These are phyloP conservation scores for Zarea fungicola DNA, from an alignment of 2,329 filamentous ascomycete genomes.

Conservation along the genomic window DNA sequence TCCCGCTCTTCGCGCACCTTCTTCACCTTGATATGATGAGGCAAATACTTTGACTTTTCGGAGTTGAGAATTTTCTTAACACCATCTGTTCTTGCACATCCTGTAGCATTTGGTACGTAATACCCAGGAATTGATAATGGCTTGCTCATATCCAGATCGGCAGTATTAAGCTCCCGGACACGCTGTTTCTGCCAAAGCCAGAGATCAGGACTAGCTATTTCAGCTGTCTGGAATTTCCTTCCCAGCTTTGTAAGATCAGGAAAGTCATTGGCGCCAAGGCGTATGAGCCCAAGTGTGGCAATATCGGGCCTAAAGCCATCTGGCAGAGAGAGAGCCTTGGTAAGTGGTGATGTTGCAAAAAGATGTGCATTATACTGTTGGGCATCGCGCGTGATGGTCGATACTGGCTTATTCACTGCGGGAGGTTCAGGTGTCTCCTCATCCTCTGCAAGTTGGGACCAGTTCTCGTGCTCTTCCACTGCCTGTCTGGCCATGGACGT, in stretches of 20 bases:
- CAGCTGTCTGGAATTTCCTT: constrained; percentile 40
- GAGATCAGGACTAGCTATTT: constrained; percentile 46
- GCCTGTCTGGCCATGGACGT: constrained; percentile 76
- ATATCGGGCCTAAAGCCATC: constrained; percentile 42
- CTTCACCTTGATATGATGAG: constrained; percentile 94
- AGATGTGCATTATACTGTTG: constrained; percentile 43
- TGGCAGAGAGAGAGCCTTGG: constrained; percentile 40
- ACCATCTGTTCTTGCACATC: constrained; percentile 85
- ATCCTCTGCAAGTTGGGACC: constrained; percentile 52
- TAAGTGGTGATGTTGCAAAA: constrained; percentile 44
- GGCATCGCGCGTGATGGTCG: constrained; percentile 17
- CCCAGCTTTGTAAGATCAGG: constrained; percentile 46
- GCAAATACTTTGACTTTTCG: constrained; percentile 96
- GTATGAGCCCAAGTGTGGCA: constrained; percentile 38
- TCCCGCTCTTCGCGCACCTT: constrained; percentile 89
- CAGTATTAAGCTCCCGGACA: constrained; percentile 49
- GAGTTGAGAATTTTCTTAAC: constrained; percentile 94
- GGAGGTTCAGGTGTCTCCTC: constrained; percentile 7
- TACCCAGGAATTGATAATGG: constrained; percentile 53
- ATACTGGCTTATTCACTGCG: too few species aligned
- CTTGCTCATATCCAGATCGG: constrained; percentile 21
- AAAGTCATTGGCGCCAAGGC: constrained; percentile 39
- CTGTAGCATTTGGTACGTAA: constrained; percentile 81
- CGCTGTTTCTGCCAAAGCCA: constrained; percentile 55
- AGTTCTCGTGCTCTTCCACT: constrained; percentile 58